phyloP scores from a whole-genome alignment of 2,329 filamentous ascomycete genomes.

The Fusarium guadeloupense region DNA sequence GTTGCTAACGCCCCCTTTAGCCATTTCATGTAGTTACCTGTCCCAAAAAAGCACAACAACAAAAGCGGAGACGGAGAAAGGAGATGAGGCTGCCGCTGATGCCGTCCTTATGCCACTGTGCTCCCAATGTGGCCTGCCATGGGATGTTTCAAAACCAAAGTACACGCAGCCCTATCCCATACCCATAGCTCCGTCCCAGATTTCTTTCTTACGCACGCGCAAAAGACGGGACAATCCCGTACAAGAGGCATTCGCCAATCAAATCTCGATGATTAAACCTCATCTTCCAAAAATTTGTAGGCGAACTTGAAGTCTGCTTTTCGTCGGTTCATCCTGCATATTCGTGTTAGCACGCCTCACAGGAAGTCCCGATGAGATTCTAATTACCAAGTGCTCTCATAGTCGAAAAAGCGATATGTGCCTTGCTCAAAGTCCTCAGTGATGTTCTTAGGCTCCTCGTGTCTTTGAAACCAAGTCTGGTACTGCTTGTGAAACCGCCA shows the following conservation, averaged over 20 bases:
- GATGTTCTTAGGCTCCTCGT: constrained; percentile 98
- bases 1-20: constrained; percentile 26
- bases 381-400: constrained; percentile 95
- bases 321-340: constrained; percentile 90
- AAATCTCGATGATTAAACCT: constrained; percentile 63
- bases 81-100: constrained; percentile 20
- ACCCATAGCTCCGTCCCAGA: constrained; percentile 28
- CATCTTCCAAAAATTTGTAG: constrained; percentile 97
- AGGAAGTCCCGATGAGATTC: neutral
- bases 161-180: constrained; percentile 29
- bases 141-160: constrained; percentile 29
- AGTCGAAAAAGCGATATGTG: constrained; percentile 99
- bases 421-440: constrained; percentile 99
- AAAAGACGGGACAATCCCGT: constrained; percentile 1
- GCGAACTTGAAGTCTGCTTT: constrained; percentile 99
- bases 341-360: constrained; percentile 25
- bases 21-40: constrained; percentile 26
- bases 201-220: constrained; percentile 16
- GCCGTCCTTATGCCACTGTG: constrained; percentile 14
- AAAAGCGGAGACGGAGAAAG: constrained; percentile 17
- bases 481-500: constrained; percentile 99
- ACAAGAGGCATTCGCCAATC: neutral
- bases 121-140: constrained; percentile 21
- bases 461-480: constrained; percentile 98
- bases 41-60: constrained; percentile 21